Evolutionary conservation across 2,329 filamentous ascomycete genomes (phyloP), one percentile per base, ranked within the genome.

Genomic region (Talaromyces marneffei): DNA sequence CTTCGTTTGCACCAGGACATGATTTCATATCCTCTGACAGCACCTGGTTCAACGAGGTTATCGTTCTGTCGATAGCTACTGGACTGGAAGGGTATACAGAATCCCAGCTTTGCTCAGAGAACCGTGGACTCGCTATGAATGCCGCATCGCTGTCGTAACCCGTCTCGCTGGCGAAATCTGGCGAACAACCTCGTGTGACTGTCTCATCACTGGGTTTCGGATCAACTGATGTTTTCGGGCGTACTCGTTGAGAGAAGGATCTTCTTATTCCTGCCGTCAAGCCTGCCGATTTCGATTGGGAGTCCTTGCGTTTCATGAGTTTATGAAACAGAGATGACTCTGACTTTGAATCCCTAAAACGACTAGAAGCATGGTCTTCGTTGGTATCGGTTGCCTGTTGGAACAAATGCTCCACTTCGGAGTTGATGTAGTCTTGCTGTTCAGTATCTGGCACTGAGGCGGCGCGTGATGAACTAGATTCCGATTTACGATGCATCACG

Each of bases 91-190:
- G 29, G 62, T 48, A 39, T 14, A 48, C 9, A 23, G 60, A 57
- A 16, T 65, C 64, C 44, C 61, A 37, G 23, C 62, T 59, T 37
- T 67, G 65, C 18, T 57, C 64, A 20, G 62, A 63, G 14, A 71
- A 67, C 23, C 67, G 70, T 25, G 75, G 74, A 12, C 71, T 76
- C 14, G 68, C 60, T 44, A 78, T 72, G 39, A 63, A 74, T 33
- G 74, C 74, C 10, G 75, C 75, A 67, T 78, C 76, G 53, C 75
- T 78, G 60, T 78, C 76, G 62, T 78, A 78, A 7, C 69, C 74
- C 59, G 67, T 68, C 37, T 75, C 75, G 37, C 71, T 78, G 64
- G 72, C 70, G 60, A 75, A 62, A 56, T 72, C 75, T 6, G 44
- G 57, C 9, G 50, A 53, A 40, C 10, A 35, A 44, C 35, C 29